Conservation (phyloP, 495 filamentous ascomycete species). For the Extremus antarcticus region DNA sequence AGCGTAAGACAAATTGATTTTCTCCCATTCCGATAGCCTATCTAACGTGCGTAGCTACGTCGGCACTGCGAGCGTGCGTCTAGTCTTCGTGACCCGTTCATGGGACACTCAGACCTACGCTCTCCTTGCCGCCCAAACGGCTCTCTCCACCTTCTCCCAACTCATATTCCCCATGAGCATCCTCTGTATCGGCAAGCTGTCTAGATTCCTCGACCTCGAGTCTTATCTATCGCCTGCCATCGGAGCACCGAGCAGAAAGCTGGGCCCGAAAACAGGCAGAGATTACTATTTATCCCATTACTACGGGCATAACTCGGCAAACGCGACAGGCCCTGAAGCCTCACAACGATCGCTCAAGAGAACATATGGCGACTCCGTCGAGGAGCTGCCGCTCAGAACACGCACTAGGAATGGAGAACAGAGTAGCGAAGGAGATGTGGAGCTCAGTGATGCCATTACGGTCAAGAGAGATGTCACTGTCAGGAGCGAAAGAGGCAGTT, state of each 20-base stretch:
- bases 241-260: neutral
- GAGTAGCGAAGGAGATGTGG: neutral
- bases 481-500: neutral
- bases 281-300: neutral
- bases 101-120: neutral
- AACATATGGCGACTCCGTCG: neutral
- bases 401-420: neutral
- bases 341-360: too few relatives aligned
- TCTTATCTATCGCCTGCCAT: neutral
- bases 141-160: neutral
- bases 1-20: neutral
- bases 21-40: neutral
- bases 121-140: neutral
- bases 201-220: neutral
- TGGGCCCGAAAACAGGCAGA: neutral
- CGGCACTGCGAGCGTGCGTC: neutral
- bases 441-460: neutral
- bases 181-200: neutral
- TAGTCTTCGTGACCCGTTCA: neutral
- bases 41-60: neutral
- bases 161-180: neutral
- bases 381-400: neutral
- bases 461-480: neutral
- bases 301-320: neutral
- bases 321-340: neutral